phyloP scores from a whole-genome alignment of 208 protist species.

The Leishmania martiniquensis region DNA sequence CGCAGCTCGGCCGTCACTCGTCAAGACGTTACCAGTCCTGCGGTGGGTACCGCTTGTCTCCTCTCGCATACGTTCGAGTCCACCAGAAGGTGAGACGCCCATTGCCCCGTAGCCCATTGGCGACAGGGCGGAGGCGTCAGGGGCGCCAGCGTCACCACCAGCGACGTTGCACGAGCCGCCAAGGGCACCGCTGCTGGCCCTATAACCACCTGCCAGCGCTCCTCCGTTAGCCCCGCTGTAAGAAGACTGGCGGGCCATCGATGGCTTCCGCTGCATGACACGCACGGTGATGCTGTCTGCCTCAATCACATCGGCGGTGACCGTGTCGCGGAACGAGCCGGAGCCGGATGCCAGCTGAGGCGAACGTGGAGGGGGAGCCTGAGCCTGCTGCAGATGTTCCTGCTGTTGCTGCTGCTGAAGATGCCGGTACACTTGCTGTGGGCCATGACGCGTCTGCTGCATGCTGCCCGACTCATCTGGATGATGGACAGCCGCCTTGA shows the following conservation, averaged over 20 bases:
- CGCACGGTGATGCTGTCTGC: constrained; percentile 18
- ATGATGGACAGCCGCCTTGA: neutral
- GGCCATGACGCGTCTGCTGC: neutral
- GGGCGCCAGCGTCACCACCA: neutral
- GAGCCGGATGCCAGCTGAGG: constrained; percentile 13
- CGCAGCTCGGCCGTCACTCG: neutral
- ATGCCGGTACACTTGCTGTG: neutral
- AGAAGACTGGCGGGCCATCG: constrained; percentile 2
- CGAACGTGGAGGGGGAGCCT: neutral
- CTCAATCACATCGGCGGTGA: constrained; percentile 22
- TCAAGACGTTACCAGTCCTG: neutral
- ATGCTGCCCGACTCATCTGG: neutral
- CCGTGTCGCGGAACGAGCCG: constrained; percentile 13
- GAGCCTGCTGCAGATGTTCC: neutral
- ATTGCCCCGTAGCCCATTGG: constrained; percentile 20
- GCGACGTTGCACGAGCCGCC: neutral
- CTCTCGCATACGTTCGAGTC: constrained; percentile 5
- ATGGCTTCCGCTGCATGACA: constrained; percentile 26
- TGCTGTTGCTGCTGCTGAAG: constrained; percentile 12
- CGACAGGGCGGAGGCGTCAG: neutral
- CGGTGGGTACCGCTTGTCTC: neutral
- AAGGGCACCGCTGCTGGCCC: neutral
- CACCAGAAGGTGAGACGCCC: constrained; percentile 18
- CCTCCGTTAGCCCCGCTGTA: neutral
- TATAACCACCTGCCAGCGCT: neutral